A percentile compares a stretch with the other conserved stretches of the same genome.
Conservation (phyloP, 2,329 filamentous ascomycete genomes). For the Nothophaeocryptopus gaeumannii region DNA sequence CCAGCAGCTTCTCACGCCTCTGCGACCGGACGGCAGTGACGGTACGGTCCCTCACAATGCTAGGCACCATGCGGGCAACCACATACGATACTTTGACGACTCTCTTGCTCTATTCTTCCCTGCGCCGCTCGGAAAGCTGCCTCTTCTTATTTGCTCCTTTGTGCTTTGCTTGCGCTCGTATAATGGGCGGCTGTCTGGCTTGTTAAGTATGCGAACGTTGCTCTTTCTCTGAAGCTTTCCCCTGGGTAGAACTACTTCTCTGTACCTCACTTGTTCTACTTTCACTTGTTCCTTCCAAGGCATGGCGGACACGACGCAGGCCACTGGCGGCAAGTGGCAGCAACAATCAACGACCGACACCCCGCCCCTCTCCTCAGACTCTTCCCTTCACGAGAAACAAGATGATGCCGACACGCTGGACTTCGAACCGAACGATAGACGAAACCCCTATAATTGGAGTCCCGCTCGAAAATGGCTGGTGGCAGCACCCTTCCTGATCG, state of each 20-base stretch:
- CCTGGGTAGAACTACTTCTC: background rate
- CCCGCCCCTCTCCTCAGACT: background rate
- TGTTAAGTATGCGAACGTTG: background rate
- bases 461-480: constrained; percentile 35
- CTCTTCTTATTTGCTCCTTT: background rate
- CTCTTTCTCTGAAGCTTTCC: too few species aligned
- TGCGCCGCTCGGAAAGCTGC: too few species aligned
- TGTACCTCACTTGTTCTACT: background rate
- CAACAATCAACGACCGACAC: background rate
- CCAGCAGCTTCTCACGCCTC: background rate
- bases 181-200: background rate
- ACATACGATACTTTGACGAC: too few species aligned
- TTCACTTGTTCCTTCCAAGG: background rate
- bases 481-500: constrained; percentile 32
- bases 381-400: constrained; percentile 18
- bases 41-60: too few species aligned
- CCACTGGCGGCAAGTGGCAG: constrained; percentile 7
- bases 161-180: background rate
- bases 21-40: too few species aligned
- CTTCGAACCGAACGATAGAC: constrained; percentile 49
- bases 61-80: too few species aligned
- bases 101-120: too few species aligned
- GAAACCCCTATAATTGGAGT: constrained; percentile 38
- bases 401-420: constrained; percentile 39
- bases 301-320: constrained; percentile 7